Evolutionary conservation across 768 basidiomycete genomes (phyloP).

Genomic region (Melanogaster broomeanus): DNA sequence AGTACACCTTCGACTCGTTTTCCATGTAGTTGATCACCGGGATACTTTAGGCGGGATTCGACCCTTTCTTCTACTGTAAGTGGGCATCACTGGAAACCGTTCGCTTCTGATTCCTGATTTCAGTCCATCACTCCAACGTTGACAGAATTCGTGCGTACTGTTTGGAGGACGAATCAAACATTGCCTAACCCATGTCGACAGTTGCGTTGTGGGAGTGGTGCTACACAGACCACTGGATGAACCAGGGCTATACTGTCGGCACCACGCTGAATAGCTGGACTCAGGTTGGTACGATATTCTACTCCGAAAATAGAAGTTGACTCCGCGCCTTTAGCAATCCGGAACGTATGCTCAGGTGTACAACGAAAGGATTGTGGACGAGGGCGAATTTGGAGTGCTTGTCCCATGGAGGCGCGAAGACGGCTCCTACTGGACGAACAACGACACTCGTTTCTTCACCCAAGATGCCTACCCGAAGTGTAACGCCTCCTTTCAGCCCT

Average conservation of each 20-base stretch:
- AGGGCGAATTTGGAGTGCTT: slow-evolving; percentile 16
- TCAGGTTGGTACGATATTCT: slow-evolving; percentile 11
- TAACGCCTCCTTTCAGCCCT: neutral
- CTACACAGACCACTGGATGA: slow-evolving; percentile 32
- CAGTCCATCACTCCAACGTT: slow-evolving; percentile 28
- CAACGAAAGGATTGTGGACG: slow-evolving; percentile 15
- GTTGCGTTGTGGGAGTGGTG: slow-evolving; percentile 34
- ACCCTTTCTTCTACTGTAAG: slow-evolving; percentile 28
- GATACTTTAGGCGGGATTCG: slow-evolving; percentile 22
- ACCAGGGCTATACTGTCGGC: slow-evolving; percentile 17
- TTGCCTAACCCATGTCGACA: slow-evolving; percentile 2
- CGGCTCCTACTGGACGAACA: slow-evolving; percentile 25
- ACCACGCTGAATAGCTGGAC: slow-evolving; percentile 20
- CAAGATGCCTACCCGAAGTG: slow-evolving; percentile 21
- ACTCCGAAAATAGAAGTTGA: neutral
- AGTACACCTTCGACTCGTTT: neutral
- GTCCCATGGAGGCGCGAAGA: slow-evolving; percentile 24
- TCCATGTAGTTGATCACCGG: neutral
- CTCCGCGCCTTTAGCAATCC: slow-evolving; percentile 3
- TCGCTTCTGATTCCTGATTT: neutral
- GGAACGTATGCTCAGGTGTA: slow-evolving; percentile 27
- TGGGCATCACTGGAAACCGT: neutral
- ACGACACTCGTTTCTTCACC: slow-evolving; percentile 24
- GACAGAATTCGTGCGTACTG: slow-evolving; percentile 21
- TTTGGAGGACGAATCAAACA: neutral